A percentile compares a stretch with the other conserved stretches of the same genome.
Evolutionary conservation across 2,329 filamentous ascomycete species (phyloP).

Genomic region (Pseudocercospora vitis): DNA sequence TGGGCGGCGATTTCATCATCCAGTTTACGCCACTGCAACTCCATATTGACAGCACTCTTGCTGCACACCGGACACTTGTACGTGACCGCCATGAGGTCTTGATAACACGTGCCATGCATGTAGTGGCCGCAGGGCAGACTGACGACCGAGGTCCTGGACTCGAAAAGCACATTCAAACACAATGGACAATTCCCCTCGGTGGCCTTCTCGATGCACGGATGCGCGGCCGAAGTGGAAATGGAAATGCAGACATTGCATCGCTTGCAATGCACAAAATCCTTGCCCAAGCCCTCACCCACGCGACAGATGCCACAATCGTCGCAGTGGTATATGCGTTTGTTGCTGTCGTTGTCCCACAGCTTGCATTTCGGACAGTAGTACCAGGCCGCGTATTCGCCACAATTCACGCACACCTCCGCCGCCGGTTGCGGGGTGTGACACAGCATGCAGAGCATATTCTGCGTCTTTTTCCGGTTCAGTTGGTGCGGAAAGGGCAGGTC

Average conservation of each 20-base stretch:
- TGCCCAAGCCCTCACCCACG: slow-evolving; percentile 84
- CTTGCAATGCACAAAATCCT: slow-evolving; percentile 99
- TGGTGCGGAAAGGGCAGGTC: slow-evolving; percentile 43
- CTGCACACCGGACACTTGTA: slow-evolving; percentile 98
- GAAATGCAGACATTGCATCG: slow-evolving; percentile 93
- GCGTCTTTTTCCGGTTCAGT: slow-evolving; percentile 78
- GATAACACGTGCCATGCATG: slow-evolving; percentile 87
- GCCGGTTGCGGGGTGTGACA: slow-evolving; percentile 83
- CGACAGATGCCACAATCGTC: slow-evolving; percentile 94
- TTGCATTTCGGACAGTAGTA: slow-evolving; percentile 97
- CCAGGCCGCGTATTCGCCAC: slow-evolving; percentile 73
- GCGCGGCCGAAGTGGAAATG: slow-evolving; percentile 77
- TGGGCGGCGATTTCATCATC: slow-evolving; percentile 84
- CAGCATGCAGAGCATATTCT: slow-evolving; percentile 97
- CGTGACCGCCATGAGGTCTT: slow-evolving; percentile 80
- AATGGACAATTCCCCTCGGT: slow-evolving; percentile 97
- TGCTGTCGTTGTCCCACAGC: slow-evolving; percentile 90
- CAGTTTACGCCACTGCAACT: slow-evolving; percentile 85
- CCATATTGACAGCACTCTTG: slow-evolving; percentile 97
- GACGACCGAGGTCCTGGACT: slow-evolving; percentile 80
- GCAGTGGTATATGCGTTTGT: slow-evolving; percentile 94
- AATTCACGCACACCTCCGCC: slow-evolving; percentile 73
- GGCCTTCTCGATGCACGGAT: slow-evolving; percentile 91
- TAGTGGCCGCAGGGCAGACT: slow-evolving; percentile 96
- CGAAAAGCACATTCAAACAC: slow-evolving; percentile 95